Evolutionary conservation across 345 rosid species (phyloP), one percentile per base, ranked within the genome.

Genomic region (Capsella bursapastoris): DNA sequence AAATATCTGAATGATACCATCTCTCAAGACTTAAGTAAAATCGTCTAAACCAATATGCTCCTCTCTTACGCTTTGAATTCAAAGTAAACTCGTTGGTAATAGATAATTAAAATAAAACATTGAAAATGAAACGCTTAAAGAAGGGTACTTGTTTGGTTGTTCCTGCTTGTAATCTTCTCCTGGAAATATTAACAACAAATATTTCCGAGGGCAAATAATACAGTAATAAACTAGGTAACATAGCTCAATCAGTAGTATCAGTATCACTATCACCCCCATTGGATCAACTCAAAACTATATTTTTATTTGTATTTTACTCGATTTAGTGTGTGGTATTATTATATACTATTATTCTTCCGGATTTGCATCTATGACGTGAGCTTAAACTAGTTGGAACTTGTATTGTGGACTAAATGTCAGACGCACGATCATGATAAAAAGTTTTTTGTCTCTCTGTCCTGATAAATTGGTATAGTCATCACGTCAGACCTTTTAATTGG

Each of bases 1-100:
- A 15, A 90, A 62, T 83, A 83, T 89, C 62, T 94, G 79, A 91
- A 78, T 59, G 74, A 9, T 13, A 12, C 32, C 5, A 55, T 69
- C 64, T 27, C 64, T 18, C 13, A 34, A 70, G 55, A 61, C 59
- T 22, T 7, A 50, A 65, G 71, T 56, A 10, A 63, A 62, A 10
- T 32, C 40, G n/a, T 38, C 43, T 25, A 29, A 56, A 14, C 25
- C 48, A 18, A 2, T 35, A 28, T 58, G 38, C 28, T 49, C 15
- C 34, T 66, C 51, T 12, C 22, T 65, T 22, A 45, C 15, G 57
- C 25, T 25, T 69, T 70, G 67, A 59, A 27, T 47, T 57, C 15
- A 11, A 55, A 62, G 67, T 55, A 53, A 61, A 25, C 2, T 62
- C 11, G 38, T 52, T 63, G 64, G 70, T 63, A 76, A 66, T 29